phyloP scores from a whole-genome alignment of 2,329 filamentous ascomycete species.

The Coleophoma cylindrospora region DNA sequence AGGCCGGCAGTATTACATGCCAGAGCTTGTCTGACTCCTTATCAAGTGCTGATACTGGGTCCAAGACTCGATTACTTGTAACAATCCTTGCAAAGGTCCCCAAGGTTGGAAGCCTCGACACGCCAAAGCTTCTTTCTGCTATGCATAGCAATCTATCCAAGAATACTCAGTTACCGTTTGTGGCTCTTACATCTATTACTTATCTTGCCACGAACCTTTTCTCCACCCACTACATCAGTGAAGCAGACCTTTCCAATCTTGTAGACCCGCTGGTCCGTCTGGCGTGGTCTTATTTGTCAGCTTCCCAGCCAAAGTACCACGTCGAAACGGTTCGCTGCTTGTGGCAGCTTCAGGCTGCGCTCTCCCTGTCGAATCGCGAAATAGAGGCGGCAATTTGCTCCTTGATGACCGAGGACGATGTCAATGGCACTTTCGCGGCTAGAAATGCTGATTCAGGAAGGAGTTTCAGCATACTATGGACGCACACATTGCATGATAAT shows the following conservation, averaged over 20 bases:
- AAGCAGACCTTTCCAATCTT: slow-evolving; percentile 52
- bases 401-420: slow-evolving; percentile 56
- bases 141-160: slow-evolving; percentile 42
- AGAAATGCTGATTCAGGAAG: slow-evolving; percentile 57
- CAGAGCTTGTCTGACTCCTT: slow-evolving; percentile 37
- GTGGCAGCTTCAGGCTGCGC: slow-evolving; percentile 75
- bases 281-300: slow-evolving; percentile 77
- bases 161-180: slow-evolving; percentile 39
- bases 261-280: slow-evolving; percentile 64
- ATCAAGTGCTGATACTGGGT: slow-evolving; percentile 43
- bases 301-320: slow-evolving; percentile 84
- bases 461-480: slow-evolving; percentile 75
- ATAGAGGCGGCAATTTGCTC: slow-evolving; percentile 75
- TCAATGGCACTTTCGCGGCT: slow-evolving; percentile 39
- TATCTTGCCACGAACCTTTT: slow-evolving; percentile 54
- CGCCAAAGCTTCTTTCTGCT: slow-evolving; percentile 42
- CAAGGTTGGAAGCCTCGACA: slow-evolving; percentile 38
- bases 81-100: slow-evolving; percentile 50
- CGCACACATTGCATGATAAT: slow-evolving; percentile 64
- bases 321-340: slow-evolving; percentile 85
- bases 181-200: slow-evolving; percentile 52
- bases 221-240: slow-evolving; percentile 44
- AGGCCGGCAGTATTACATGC: slow-evolving; percentile 48
- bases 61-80: slow-evolving; percentile 55
- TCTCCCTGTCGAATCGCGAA: slow-evolving; percentile 63